Base-by-base conservation (phyloP, 106 monocot species). In the Vanilla planifolia region DNA sequence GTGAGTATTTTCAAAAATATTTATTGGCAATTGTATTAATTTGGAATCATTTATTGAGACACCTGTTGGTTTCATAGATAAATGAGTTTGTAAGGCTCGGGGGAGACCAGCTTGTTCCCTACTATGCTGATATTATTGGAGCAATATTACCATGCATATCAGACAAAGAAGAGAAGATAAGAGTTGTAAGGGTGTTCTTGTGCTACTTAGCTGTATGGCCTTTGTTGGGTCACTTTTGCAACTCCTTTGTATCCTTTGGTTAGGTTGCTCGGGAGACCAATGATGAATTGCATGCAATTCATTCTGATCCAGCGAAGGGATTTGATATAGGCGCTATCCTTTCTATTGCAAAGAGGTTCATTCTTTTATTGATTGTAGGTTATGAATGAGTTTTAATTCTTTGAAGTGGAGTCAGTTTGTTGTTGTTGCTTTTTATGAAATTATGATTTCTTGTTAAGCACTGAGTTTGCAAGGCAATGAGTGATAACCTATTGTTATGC, bases 241-340 rank as follows among this genome's bases (percentile, higher is more conserved):
- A 32, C 2, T 43, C 41, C 25, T 28, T 30, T 29, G 2, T 10
- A 30, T 41, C 48, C 27, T 4, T 21, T 65, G 2, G 40, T 43
- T 21, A 88, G 89, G 85, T 90, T 78, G 95, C 95, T 35, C 84
- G 90, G 66, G 95, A 95, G 75, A 95, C 95, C 33, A 95, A 95
- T 86, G 90, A 90, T 45, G 95, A 90, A 51, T 86, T 95, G 71
- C 84, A 86, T 39, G 62, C 70, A 33, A 74, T 95, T 47, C 71
- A 43, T 68, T 80, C 84, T 64, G 86, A 86, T 71, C 86, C 89
- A 42, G 45, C 80, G 59, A 86, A 79, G 56, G 80, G 83, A 63
- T 95, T 92, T 79, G 81, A 90, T 52, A 72, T 95, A 50, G 86
- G 80, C 25, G 77, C 86, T 19, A 80, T 95, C 56, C 95, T 95